Percentiles rank a stretch among this genome's conserved stretches.
These are phyloP conservation scores for Pyrenopolyporus hunteri DNA, from an alignment of 495 filamentous ascomycete genomes.

Conservation along the genomic window DNA sequence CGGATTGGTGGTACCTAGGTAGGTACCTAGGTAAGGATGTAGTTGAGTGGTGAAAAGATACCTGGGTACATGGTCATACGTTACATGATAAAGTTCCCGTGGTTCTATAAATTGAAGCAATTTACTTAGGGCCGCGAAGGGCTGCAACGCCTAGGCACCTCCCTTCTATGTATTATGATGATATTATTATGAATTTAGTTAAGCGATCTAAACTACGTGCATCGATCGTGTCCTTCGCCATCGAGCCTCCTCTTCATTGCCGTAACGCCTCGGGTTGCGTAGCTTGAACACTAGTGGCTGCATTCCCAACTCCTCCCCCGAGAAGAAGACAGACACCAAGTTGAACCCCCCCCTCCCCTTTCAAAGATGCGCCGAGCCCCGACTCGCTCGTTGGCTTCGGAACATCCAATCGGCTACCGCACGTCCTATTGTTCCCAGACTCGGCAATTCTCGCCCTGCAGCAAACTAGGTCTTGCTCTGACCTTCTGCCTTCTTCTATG, in stretches of 20 bases:
- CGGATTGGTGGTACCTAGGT: neutral
- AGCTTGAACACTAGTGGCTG: neutral
- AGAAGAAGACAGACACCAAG: conserved; percentile 13
- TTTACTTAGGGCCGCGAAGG: too few relatives aligned
- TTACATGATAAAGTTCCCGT: too few relatives aligned
- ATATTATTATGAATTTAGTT: too few relatives aligned
- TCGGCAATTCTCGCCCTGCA: conserved; percentile 33
- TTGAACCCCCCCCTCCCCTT: conserved; percentile 4
- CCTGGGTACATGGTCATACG: neutral
- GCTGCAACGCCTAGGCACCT: too few relatives aligned
- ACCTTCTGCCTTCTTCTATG: conserved; percentile 14
- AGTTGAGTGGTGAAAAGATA: too few relatives aligned
- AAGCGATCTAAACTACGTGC: too few relatives aligned
- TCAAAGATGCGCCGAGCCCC: conserved; percentile 26
- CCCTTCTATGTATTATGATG: too few relatives aligned
- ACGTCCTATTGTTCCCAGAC: conserved; percentile 9
- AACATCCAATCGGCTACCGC: conserved; percentile 25
- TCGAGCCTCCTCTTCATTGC: conserved; percentile 1
- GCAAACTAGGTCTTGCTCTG: conserved; percentile 4
- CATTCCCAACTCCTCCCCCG: conserved; percentile 4
- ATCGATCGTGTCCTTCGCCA: neutral
- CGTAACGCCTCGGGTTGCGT: conserved; percentile 6
- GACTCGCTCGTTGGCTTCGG: conserved; percentile 13
- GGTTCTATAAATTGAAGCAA: too few relatives aligned
- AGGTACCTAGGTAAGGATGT: too few relatives aligned